Percentiles rank a stretch among this genome's conserved stretches.
phyloP scores from a whole-genome alignment of 345 rosid genomes.

The Capsella bursapastoris region DNA sequence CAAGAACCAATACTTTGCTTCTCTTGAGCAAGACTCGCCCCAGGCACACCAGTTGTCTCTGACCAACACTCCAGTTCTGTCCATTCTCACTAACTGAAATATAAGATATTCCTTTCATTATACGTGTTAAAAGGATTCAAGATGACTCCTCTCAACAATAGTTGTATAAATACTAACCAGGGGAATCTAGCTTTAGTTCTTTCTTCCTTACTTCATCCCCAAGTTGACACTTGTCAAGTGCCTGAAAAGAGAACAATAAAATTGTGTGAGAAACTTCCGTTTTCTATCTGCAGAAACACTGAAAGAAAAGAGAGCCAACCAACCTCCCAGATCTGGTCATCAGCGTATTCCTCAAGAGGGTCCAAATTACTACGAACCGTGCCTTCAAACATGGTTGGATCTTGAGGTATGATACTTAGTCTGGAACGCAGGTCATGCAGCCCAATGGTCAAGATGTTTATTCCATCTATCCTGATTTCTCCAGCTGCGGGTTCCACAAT shows the following conservation, averaged over 20 bases:
- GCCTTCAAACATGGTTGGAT: slow-evolving; percentile 79
- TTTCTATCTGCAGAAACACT: slow-evolving; percentile 1
- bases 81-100: slow-evolving; percentile 59
- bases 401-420: slow-evolving; percentile 71
- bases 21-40: slow-evolving; percentile 59
- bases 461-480: slow-evolving; percentile 57
- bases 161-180: slow-evolving; percentile 44
- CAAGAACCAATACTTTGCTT: slow-evolving; percentile 62
- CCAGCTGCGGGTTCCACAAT: slow-evolving; percentile 67
- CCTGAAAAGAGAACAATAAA: slow-evolving; percentile 42
- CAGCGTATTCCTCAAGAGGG: slow-evolving; percentile 62
- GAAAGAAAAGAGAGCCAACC: slow-evolving; percentile 6
- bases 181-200: slow-evolving; percentile 58
- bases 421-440: slow-evolving; percentile 66
- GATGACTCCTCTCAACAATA: neutral
- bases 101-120: neutral
- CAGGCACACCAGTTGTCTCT: slow-evolving; percentile 64
- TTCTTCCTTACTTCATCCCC: slow-evolving; percentile 63
- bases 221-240: slow-evolving; percentile 65
- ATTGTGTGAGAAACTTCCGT: slow-evolving; percentile 6
- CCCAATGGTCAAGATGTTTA: slow-evolving; percentile 58
- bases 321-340: slow-evolving; percentile 67
- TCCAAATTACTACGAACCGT: slow-evolving; percentile 62
- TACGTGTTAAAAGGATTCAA: neutral
- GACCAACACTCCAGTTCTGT: slow-evolving; percentile 75